Evolutionary conservation across 2,329 filamentous ascomycete species (phyloP), one percentile per base, ranked within the genome.

Genomic region (Dactylellina parvicollis): DNA sequence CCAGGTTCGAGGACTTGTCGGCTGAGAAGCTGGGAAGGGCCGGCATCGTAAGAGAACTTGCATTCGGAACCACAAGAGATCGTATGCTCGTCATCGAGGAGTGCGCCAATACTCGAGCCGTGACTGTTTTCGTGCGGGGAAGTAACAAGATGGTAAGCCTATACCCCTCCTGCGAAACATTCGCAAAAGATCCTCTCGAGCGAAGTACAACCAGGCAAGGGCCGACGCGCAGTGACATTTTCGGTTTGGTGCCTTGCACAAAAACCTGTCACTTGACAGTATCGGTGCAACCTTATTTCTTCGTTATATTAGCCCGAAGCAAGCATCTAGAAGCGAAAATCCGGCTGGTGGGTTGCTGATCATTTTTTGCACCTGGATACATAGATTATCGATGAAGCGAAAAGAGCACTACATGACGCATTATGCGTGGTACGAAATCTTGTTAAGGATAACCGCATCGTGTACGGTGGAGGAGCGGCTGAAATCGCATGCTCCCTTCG

Each of bases 71-170:
- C 1, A 99, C 95, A 44, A 88, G 95, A 79, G 95, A 99, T 83
- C 98, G 99, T 88, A 99, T 99, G 95, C 85, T 99, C 78, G 92
- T 99, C 66, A 99, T 99, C 78, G 96, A 99, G 83, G 95, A 99
- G 83, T 99, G 95, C 80, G 95, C 96, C 79, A 99, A 99, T 84
- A 96, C 92, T 69, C 86, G 95, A 79, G 95, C 95, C 46, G 96
- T 99, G 73, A 99, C 95, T 1, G 89, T 96, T 62, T 99, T 99
- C 81, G 91, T 99, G 73, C 87, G 95, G 79, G 95, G 95, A 79
- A 96, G 92, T 85, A 99, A 99, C 87, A 99, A 98, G 86, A 99
- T 99, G 95, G 92, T 94, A 82, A 80, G 86, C 82, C 24, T 14
- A 56, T 22, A 26, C 40, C 55, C 40, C 30, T 65, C 42, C 30